phyloP scores from a whole-genome alignment of 257 asterid species.

The Salvia miltiorrhiza region DNA sequence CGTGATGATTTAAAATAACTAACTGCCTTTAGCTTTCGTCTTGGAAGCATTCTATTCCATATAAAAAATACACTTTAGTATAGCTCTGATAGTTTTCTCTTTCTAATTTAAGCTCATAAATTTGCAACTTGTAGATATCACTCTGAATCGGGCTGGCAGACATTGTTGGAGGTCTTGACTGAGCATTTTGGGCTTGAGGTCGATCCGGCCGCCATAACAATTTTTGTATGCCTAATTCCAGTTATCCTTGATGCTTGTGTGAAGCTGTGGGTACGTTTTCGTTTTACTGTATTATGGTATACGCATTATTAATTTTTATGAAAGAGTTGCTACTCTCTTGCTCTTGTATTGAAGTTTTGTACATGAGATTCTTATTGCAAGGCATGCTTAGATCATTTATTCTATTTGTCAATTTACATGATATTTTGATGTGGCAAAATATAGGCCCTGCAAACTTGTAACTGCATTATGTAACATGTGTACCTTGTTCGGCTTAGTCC shows the following conservation, averaged over 20 bases:
- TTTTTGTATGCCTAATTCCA: conserved; percentile 73
- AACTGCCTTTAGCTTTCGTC: not conserved
- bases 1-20: not conserved
- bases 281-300: not conserved
- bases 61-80: not conserved
- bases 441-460: not conserved
- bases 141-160: conserved; percentile 92
- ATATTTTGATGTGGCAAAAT: not conserved
- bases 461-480: not conserved
- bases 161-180: conserved; percentile 66
- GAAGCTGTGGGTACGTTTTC: conserved; percentile 84
- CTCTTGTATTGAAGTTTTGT: conserved; percentile 2
- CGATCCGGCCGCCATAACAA: conserved; percentile 62
- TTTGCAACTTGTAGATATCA: conserved; percentile 66
- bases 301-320: not conserved
- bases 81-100: not conserved
- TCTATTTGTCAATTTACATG: not conserved
- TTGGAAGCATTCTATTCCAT: not conserved
- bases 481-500: not conserved
- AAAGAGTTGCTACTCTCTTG: not conserved
- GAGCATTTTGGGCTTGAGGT: conserved; percentile 88
- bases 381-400: not conserved
- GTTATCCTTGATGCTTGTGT: conserved; percentile 83
- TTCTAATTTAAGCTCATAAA: not conserved
- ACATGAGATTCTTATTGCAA: not conserved